These are phyloP conservation scores for Cucurbita maxima DNA, from an alignment of 306 rosid genomes.

Conservation along the genomic window DNA sequence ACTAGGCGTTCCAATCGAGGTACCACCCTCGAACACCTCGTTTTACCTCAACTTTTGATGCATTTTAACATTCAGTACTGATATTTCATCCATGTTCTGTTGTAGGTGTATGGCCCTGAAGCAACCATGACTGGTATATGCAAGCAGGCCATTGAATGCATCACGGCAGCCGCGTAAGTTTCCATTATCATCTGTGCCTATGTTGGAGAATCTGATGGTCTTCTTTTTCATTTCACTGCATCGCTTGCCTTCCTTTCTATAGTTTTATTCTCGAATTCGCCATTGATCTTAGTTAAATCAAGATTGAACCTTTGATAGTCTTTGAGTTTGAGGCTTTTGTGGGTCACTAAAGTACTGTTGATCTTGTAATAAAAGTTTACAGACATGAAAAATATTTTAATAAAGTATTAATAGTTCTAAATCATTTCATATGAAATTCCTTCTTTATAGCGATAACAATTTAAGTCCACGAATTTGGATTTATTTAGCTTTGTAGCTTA, in stretches of 20 bases:
- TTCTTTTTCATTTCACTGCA: not conserved
- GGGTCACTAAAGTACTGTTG: too few relatives aligned
- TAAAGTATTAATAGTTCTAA: too few relatives aligned
- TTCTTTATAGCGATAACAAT: too few relatives aligned
- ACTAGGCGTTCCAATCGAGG: constrained; percentile 90
- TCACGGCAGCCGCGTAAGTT: constrained; percentile 6
- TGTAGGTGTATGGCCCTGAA: constrained; percentile 12
- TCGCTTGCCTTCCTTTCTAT: not conserved
- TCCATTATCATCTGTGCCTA: not conserved
- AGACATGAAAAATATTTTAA: too few relatives aligned
- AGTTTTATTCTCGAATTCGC: not conserved
- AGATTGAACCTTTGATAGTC: too few relatives aligned
- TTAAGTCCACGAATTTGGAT: too few relatives aligned
- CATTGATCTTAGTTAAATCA: not conserved
- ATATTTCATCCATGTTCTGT: not conserved
- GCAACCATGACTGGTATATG: constrained; percentile 11
- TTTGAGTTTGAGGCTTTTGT: too few relatives aligned
- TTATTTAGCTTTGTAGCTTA: too few relatives aligned
- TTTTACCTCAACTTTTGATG: not conserved
- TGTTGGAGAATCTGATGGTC: not conserved
- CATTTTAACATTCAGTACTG: not conserved
- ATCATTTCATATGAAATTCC: too few relatives aligned
- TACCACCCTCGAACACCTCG: not conserved
- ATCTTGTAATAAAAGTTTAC: too few relatives aligned
- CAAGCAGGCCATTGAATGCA: constrained; percentile 9